Percentiles rank a stretch among this genome's conserved stretches.
phyloP scores from a whole-genome alignment of 2,329 filamentous ascomycete species.

The Grosmannia clavigera region DNA sequence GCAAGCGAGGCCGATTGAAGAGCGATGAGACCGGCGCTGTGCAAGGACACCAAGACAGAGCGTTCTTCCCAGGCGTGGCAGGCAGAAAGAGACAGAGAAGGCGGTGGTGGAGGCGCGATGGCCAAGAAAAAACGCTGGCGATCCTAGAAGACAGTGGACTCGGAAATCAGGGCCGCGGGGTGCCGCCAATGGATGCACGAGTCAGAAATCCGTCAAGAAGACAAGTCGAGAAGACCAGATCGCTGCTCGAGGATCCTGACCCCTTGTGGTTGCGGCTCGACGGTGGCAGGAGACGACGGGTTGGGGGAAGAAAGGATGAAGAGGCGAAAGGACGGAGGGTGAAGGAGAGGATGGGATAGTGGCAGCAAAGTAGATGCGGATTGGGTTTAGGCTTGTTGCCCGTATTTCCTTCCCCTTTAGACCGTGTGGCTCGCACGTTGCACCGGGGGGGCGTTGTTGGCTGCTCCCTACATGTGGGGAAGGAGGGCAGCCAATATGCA shows the following conservation, averaged over 20 bases:
- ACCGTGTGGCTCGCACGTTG: constrained; percentile 2
- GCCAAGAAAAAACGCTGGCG: neutral
- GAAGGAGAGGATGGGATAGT: neutral
- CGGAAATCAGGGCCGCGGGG: neutral
- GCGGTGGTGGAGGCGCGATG: neutral
- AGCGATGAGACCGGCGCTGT: neutral
- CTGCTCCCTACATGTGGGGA: neutral
- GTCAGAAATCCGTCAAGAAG: neutral
- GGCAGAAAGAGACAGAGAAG: neutral
- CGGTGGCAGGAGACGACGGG: neutral
- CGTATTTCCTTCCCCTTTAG: neutral
- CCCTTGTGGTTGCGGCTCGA: constrained; percentile 1
- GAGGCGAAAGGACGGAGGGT: neutral
- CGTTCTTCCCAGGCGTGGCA: neutral
- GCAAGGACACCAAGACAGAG: neutral
- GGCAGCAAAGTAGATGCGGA: neutral
- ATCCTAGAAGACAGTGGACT: neutral
- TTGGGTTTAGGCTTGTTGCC: constrained; percentile 6
- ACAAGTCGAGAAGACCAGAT: neutral
- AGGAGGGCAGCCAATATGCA: neutral
- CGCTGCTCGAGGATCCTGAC: neutral
- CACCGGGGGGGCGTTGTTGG: neutral
- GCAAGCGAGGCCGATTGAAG: neutral
- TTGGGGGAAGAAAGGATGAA: neutral
- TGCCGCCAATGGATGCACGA: neutral